Conservation (phyloP, 495 filamentous ascomycete species). For the Penicillium maclennaniae region DNA sequence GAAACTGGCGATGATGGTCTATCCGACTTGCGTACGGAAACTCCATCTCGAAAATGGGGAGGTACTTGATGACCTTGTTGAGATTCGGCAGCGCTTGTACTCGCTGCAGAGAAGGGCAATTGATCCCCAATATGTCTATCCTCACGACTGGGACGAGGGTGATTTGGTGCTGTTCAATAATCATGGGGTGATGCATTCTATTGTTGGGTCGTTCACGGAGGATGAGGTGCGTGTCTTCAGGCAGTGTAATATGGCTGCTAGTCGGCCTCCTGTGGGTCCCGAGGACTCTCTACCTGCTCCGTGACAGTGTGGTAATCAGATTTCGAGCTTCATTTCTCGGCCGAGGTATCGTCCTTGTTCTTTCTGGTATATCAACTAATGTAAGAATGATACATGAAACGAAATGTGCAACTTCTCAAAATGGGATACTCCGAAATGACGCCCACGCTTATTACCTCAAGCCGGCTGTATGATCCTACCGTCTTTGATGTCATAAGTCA, state of each 20-base stretch:
- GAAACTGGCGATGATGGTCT: too few relatives aligned
- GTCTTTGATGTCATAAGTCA: slow-evolving; percentile 20
- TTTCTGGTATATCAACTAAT: not conserved
- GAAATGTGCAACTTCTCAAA: not conserved
- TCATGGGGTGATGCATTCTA: slow-evolving; percentile 62
- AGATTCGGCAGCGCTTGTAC: too few relatives aligned
- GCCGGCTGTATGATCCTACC: slow-evolving; percentile 15
- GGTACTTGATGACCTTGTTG: too few relatives aligned
- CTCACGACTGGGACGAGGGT: slow-evolving; percentile 68
- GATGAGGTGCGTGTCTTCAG: slow-evolving; percentile 65
- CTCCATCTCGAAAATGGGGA: too few relatives aligned
- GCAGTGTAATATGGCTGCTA: slow-evolving; percentile 66
- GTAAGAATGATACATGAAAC: not conserved
- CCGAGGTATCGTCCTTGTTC: too few relatives aligned
- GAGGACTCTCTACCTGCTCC: not conserved
- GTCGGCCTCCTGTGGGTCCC: slow-evolving; percentile 7
- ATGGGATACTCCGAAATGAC: not conserved
- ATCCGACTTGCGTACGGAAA: too few relatives aligned
- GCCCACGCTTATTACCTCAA: not conserved
- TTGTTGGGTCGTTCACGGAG: slow-evolving; percentile 64
- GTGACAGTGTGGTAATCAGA: too few relatives aligned
- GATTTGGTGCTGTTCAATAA: slow-evolving; percentile 70
- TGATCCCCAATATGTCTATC: slow-evolving; percentile 45
- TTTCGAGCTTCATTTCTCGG: too few relatives aligned
- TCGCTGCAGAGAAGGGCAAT: too few relatives aligned